Conservation (phyloP, 2,329 filamentous ascomycete genomes). For the Periconia sp. region DNA sequence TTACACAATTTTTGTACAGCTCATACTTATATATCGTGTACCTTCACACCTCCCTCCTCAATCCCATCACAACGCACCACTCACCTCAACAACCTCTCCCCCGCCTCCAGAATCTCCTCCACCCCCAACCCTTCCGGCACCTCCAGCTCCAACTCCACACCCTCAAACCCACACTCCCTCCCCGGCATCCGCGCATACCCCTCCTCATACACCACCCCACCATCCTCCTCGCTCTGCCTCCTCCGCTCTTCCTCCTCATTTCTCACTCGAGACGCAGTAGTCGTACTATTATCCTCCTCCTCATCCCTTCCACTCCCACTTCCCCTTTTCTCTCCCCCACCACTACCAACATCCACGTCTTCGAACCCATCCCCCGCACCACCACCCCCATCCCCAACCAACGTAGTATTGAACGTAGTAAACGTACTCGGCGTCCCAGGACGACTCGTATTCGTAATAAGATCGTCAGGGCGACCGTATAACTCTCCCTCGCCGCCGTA, state of each 20-base stretch:
- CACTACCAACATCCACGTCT: neutral
- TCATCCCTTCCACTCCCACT: constrained; percentile 15
- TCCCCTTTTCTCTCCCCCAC: constrained; percentile 23
- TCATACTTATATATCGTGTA: no score
- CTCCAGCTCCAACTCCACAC: constrained; percentile 24
- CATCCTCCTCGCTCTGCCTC: neutral
- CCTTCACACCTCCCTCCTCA: neutral
- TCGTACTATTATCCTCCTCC: no score
- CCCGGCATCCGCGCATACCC: constrained; percentile 27
- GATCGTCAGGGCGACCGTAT: constrained; percentile 61
- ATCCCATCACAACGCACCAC: constrained; percentile 2
- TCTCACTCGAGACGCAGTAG: no score
- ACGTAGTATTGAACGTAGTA: constrained; percentile 17
- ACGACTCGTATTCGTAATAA: constrained; percentile 40
- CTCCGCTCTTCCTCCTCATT: no score
- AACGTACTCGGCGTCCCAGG: constrained; percentile 34
- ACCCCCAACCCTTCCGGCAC: constrained; percentile 17
- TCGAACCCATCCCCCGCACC: constrained; percentile 7
- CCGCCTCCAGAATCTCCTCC: constrained; percentile 20
- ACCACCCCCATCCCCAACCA: constrained; percentile 16
- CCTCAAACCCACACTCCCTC: constrained; percentile 17
- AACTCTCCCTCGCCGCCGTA: constrained; percentile 70
- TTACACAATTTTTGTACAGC: no score
- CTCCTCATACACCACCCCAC: constrained; percentile 25
- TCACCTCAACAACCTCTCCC: constrained; percentile 6